Evolutionary conservation across 2,329 filamentous ascomycete species (phyloP).

Genomic region (Sclerotinia minor): DNA sequence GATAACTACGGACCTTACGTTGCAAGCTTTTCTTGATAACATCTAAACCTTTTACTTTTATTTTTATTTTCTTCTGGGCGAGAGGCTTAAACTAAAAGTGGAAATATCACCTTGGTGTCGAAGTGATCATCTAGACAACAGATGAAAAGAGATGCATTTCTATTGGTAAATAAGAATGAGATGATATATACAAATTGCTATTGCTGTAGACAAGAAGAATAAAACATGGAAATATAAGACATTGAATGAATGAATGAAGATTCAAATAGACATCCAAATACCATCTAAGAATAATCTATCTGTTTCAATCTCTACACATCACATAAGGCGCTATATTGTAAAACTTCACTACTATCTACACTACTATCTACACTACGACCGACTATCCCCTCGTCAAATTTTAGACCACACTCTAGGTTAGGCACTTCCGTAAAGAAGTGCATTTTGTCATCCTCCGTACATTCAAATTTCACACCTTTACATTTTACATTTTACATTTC

Average conservation of each 20-base stretch:
- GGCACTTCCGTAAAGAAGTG: not conserved
- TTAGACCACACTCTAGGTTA: conserved; percentile 1
- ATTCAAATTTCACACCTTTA: too few species aligned
- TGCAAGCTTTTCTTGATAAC: too few species aligned
- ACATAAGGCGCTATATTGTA: not conserved
- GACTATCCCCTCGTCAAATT: not conserved
- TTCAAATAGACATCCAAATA: not conserved
- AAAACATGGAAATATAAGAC: not conserved
- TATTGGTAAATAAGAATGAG: not conserved
- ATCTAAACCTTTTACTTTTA: not conserved
- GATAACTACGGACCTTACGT: too few species aligned
- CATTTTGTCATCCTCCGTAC: not conserved
- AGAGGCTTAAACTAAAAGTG: not conserved
- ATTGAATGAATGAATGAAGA: not conserved
- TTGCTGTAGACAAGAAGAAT: not conserved
- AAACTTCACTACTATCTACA: not conserved
- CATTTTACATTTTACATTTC: too few species aligned
- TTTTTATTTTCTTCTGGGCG: not conserved
- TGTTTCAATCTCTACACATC: not conserved
- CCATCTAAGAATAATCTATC: too few species aligned
- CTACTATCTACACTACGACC: too few species aligned
- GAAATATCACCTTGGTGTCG: not conserved
- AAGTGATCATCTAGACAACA: not conserved
- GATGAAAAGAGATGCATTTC: not conserved
- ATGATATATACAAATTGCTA: not conserved